Evolutionary conservation across 2,329 filamentous ascomycete genomes (phyloP), one percentile per base, ranked within the genome.

Genomic region (Botrytis hyacinthi): DNA sequence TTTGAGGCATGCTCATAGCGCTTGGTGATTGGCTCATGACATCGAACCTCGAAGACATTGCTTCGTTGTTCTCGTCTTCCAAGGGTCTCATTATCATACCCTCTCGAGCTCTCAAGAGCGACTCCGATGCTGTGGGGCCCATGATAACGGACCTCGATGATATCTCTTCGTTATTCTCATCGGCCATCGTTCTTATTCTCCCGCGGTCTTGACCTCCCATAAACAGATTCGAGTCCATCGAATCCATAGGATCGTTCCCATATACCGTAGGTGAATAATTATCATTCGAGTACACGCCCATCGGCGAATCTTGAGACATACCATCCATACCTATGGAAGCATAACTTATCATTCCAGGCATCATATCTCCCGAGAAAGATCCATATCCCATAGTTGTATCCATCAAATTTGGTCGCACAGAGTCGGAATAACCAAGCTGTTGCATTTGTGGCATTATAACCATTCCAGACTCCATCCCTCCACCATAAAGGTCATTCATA

Each of bases 341-440:
- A 74, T 79, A 81, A 42, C 74, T 75, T 75, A 81, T 78, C 76
- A 81, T 80, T 9, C 75, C 75, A 26, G 78, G 75, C 65, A 78
- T 75, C 78, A 81, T 80, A 71, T 78, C 77, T 9, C 76, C 35
- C 48, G 79, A 73, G 70, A 79, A 77, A 35, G 61, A 69, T 3
- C 75, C 51, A 74, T 75, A 78, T 32, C 70, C 74, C 6, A 51
- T 42, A 65, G 68, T 75, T 22, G 79, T 76, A 72, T 79, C 79
- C 44, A 79, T 71, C 4, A 74, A 51, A 62, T 78, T 75, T 44
- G 71, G 65, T 48, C 78, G 79, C 73, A 80, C 76, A 10, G 75
- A 68, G n/a, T 77, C 70, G 48, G 77, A 73, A 67, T 74, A 81
- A 16, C 51, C 51, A 29, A 57, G n/a, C 18, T 57, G 51, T 14